Base-by-base conservation (phyloP, 2,329 filamentous ascomycete genomes). In the Aspergillus phoenicis region DNA sequence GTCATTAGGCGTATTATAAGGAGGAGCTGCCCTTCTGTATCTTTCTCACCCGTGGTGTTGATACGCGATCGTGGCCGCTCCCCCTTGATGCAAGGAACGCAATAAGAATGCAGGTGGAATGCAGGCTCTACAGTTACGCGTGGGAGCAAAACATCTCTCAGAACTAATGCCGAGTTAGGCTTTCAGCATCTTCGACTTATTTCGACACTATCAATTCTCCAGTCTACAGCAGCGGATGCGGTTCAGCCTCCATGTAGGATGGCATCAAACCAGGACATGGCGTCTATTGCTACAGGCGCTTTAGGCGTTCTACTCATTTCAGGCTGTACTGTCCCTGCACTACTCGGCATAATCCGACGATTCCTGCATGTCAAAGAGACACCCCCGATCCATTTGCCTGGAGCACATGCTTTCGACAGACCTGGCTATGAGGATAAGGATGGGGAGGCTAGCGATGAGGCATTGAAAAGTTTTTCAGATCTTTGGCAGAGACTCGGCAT, bases 391-490 rank as follows among this genome's bases (percentile, higher is more conserved):
- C 67, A 70, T 45, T 68, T 65, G n/a, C 64, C 33, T 11, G 33
- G 68, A 38, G 56, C 58, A 15, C 20, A 67, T 33, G 64, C 68
- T 13, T 22, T 56, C 10, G 41, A 45, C 10, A 68, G 68, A 13
- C 76, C 82, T 10, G 78, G 82, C 11, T 93, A 93, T 69, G 79
- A 87, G 66, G 90, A 93, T 70, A 77, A 82, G 63, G 90, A 93
- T 75, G 90, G 90, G 52, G 81, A 83, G 64, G 89, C 88, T 33
- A 89, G 87, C 0, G 81, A 85, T 43, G 86, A 89, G 70, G 86
- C 87, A 1, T 72, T 87, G 56, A 81, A 82, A 22, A 81, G 81
- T 41, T 93, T 88, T 70, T 89, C 88, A 28, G 83, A 85, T 64
- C 84, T 79, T 60, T 68, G 81, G 60, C 82, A 87, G 57, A 89